Conservation (phyloP, 768 basidiomycete genomes). For the Mycena pura region DNA sequence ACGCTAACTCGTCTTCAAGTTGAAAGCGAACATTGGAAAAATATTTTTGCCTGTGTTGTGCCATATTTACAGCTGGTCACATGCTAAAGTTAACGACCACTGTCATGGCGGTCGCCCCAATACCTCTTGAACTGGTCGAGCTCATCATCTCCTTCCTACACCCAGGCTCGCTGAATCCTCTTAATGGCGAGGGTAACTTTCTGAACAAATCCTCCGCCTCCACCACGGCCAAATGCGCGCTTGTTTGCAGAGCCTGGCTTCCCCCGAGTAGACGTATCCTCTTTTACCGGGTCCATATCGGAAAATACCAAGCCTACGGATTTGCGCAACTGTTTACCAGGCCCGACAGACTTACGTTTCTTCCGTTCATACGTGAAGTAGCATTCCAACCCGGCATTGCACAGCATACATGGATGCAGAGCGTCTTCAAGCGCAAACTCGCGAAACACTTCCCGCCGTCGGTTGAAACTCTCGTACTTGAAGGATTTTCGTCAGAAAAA, state of each 20-base stretch:
- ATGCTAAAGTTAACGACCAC: too few species aligned
- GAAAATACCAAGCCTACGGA: background rate
- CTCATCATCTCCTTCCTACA: background rate
- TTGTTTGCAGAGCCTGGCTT: slow-evolving; percentile 1
- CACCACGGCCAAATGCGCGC: background rate
- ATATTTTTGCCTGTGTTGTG: too few species aligned
- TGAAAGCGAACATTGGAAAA: too few species aligned
- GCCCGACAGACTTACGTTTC: background rate
- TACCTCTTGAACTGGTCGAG: slow-evolving; percentile 1
- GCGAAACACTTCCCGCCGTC: background rate
- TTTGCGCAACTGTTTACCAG: background rate
- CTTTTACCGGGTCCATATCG: background rate
- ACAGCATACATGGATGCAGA: background rate
- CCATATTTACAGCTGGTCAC: too few species aligned
- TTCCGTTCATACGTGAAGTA: background rate
- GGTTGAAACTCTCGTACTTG: background rate
- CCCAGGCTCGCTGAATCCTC: background rate
- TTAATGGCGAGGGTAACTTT: background rate
- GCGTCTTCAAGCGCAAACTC: background rate
- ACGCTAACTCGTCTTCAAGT: too few species aligned
- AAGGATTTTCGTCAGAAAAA: too few species aligned
- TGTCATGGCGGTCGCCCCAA: too few species aligned
- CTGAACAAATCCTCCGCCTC: background rate
- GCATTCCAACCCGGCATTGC: background rate
- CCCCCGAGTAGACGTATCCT: slow-evolving; percentile 3